These are phyloP conservation scores for Alternaria arbusti DNA, from an alignment of 2,329 filamentous ascomycete genomes.

Conservation along the genomic window DNA sequence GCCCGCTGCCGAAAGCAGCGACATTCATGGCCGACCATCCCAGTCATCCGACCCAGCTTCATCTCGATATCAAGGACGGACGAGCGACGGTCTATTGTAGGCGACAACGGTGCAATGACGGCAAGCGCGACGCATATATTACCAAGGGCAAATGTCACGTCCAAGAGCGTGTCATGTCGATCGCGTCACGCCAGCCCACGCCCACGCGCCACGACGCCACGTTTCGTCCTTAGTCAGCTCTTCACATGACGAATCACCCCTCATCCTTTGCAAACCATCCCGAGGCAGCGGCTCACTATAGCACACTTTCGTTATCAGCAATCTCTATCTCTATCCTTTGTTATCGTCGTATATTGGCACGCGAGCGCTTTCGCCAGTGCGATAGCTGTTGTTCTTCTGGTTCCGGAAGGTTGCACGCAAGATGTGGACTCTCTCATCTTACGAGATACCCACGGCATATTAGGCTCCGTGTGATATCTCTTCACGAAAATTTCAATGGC, in stretches of 20 bases:
- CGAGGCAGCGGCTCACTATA: background rate
- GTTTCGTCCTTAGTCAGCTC: background rate
- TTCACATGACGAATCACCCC: background rate
- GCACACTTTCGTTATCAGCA: background rate
- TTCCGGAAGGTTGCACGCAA: background rate
- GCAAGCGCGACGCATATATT: slow-evolving; percentile 14
- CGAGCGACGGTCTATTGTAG: slow-evolving; percentile 7
- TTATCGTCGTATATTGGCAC: background rate
- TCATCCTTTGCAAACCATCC: background rate
- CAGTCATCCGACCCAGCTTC: slow-evolving; percentile 10
- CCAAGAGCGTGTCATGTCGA: slow-evolving; percentile 6
- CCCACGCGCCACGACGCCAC: slow-evolving; percentile 8
- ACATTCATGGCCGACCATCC: slow-evolving; percentile 12
- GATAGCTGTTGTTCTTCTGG: background rate
- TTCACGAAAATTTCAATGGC: background rate
- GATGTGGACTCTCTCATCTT: background rate
- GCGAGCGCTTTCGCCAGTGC: background rate
- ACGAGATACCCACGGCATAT: background rate
- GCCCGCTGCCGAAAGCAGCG: slow-evolving; percentile 27
- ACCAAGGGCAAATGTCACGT: slow-evolving; percentile 2
- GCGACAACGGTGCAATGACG: slow-evolving; percentile 13
- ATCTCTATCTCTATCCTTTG: background rate
- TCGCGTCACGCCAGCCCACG: slow-evolving; percentile 2
- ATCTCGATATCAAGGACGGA: background rate
- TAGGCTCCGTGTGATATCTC: background rate